Conservation (phyloP, 768 basidiomycete species). For the Panaeolus cyanescens region DNA sequence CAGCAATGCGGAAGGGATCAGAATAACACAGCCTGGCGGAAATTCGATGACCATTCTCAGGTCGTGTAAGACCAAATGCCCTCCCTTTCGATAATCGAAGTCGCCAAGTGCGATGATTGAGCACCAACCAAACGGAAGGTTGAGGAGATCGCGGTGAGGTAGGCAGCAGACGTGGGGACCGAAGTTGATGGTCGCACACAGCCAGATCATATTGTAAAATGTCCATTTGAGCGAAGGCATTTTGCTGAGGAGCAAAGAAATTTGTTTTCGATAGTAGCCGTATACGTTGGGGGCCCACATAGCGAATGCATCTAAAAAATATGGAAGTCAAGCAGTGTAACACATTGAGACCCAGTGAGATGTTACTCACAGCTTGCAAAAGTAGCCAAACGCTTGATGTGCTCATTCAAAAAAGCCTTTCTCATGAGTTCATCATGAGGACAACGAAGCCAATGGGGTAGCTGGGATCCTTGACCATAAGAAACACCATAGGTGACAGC, state of each 20-base stretch:
- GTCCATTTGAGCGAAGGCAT: background rate
- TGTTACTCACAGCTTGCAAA: background rate
- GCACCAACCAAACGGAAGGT: background rate
- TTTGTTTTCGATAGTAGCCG: background rate
- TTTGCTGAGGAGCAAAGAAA: background rate
- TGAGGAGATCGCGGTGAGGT: background rate
- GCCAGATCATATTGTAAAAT: background rate
- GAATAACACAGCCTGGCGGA: slow-evolving; percentile 3
- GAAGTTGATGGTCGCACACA: background rate
- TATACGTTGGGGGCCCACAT: background rate
- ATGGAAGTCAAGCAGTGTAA: background rate
- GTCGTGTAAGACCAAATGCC: slow-evolving; percentile 1
- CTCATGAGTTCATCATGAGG: background rate
- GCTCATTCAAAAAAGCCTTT: background rate
- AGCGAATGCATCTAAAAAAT: background rate
- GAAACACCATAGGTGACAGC: background rate
- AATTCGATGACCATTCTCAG: background rate
- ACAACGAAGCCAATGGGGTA: background rate
- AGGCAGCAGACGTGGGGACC: background rate
- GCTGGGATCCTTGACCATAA: background rate
- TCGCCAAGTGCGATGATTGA: slow-evolving; percentile 5
- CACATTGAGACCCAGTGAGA: background rate
- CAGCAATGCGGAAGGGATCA: slow-evolving; percentile 4
- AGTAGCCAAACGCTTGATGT: background rate
- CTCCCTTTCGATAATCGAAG: background rate